These are phyloP conservation scores for Taphrina pruni DNA, from an alignment of 1,139 yeast species.

Conservation along the genomic window DNA sequence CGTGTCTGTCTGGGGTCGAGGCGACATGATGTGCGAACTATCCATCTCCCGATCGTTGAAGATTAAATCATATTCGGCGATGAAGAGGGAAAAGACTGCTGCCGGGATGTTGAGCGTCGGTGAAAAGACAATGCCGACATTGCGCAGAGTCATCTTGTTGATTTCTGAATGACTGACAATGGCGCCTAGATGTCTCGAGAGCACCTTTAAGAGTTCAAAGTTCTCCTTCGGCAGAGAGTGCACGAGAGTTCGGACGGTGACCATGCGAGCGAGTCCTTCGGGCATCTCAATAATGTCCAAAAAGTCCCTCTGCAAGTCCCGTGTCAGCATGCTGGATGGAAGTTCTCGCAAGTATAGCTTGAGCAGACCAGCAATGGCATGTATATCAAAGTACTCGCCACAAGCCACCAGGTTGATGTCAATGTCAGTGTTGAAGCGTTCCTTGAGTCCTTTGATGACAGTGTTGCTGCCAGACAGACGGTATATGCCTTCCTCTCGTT, in stretches of 20 bases:
- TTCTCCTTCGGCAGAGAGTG: constrained; percentile 59
- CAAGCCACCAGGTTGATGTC: constrained; percentile 69
- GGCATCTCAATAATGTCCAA: constrained; percentile 49
- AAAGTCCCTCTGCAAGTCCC: constrained; percentile 55
- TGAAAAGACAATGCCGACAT: constrained; percentile 81
- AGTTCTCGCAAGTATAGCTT: constrained; percentile 76
- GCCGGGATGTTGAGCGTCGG: constrained; percentile 79
- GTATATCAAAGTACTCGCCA: constrained; percentile 51
- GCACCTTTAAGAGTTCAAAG: constrained; percentile 65
- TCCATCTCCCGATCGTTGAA: constrained; percentile 51
- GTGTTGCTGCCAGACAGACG: constrained; percentile 89
- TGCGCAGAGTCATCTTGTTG: constrained; percentile 83
- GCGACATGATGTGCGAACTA: constrained; percentile 8
- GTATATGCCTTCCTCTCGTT: constrained; percentile 88
- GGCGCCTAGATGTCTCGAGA: constrained; percentile 69
- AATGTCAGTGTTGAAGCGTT: constrained; percentile 61
- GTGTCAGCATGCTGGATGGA: constrained; percentile 69
- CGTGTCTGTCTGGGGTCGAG: constrained; percentile 12
- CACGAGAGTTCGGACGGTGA: constrained; percentile 52
- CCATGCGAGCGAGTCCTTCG: constrained; percentile 51
- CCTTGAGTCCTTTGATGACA: constrained; percentile 73
- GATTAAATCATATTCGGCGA: constrained; percentile 68
- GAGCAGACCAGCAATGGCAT: constrained; percentile 78
- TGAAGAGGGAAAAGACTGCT: constrained; percentile 65
- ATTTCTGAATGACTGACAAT: constrained; percentile 67